Evolutionary conservation across 495 filamentous ascomycete genomes (phyloP), one percentile per base, ranked within the genome.

Genomic region (Cudoniella acicularis): DNA sequence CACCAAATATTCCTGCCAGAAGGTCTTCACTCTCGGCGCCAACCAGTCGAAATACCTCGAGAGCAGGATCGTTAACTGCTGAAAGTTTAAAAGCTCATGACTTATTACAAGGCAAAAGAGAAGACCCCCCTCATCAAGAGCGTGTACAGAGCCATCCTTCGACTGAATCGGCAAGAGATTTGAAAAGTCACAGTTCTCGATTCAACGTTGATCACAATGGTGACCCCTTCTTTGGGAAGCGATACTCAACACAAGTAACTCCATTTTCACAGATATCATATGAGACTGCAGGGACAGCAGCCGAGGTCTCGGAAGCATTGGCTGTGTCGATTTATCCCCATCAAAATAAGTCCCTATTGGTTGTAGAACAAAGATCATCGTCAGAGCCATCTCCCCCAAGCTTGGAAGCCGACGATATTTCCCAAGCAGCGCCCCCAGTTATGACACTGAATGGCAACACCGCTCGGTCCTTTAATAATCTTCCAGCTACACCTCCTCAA

Each of bases 281-380:
- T 41, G 80, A 79, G 54, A 82, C 80, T 53, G 77, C 74, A 55
- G 66, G 66, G 9, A 74, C 78, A 0, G 74, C 76, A 49, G 76
- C 78, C 10, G 85, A 86, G 64, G 77, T 88, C 45, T 84, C 83
- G 47, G 90, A 96, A 73, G 92, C 91, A 11, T 86, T 85, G 59
- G 89, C 89, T 17, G 84, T 96, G 47, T 86, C 83, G 57, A 86
- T 96, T 30, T 94, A 87, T 67, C 85, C 90, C 1, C 92, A 96
- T 69, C 90, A 91, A 67, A 96, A 96, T 61, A 84, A 86, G 58
- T 93, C 90, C 2, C 76, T 91, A 10, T 73, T 94, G 47, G 73
- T 95, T 55, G 85, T 96, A 42, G 82, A 95, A 42, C 87, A 91
- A 63, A 83, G 78, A 71, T 70, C 59, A 70, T 54, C 61, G 2